phyloP scores from a whole-genome alignment of 1,139 yeast species.

The Saccharomyces hybrid region DNA sequence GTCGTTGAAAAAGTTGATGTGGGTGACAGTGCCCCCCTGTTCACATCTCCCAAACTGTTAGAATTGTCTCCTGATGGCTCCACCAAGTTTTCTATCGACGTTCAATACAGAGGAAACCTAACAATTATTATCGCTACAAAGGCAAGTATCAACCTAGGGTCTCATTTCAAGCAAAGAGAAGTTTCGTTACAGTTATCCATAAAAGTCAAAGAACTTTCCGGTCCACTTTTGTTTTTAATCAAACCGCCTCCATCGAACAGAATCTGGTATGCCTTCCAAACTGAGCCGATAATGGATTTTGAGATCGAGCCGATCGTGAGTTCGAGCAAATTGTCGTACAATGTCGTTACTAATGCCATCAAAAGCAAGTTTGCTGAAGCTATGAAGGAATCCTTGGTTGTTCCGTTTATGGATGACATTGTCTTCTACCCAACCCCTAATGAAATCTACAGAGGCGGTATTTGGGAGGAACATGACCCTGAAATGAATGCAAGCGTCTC shows the following conservation, averaged over 20 bases:
- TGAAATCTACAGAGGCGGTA: conserved; percentile 83
- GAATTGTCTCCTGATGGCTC: conserved; percentile 79
- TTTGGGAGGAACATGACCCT: conserved; percentile 50
- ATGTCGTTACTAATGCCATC: conserved; percentile 70
- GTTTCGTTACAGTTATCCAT: conserved; percentile 71
- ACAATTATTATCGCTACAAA: conserved; percentile 75
- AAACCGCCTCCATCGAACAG: conserved; percentile 90
- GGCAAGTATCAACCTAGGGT: conserved; percentile 63
- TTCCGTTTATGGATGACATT: conserved; percentile 85
- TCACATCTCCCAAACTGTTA: conserved; percentile 63
- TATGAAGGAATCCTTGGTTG: conserved; percentile 67
- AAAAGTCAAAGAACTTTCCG: conserved; percentile 59
- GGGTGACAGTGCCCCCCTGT: conserved; percentile 73
- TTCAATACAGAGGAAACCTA: conserved; percentile 66
- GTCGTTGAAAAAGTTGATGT: conserved; percentile 64
- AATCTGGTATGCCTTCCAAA: conserved; percentile 82
- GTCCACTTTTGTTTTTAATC: conserved; percentile 59
- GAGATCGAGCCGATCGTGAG: conserved; percentile 85
- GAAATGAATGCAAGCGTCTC: background rate
- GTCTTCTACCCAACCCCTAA: conserved; percentile 56
- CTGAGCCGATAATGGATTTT: conserved; percentile 67
- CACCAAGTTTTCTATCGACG: conserved; percentile 51
- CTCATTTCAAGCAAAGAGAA: conserved; percentile 69
- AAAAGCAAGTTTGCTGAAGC: conserved; percentile 76
- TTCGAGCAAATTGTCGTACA: conserved; percentile 69